Conservation (phyloP, 169 alveolate genomes). For the Plasmodium berghei region DNA sequence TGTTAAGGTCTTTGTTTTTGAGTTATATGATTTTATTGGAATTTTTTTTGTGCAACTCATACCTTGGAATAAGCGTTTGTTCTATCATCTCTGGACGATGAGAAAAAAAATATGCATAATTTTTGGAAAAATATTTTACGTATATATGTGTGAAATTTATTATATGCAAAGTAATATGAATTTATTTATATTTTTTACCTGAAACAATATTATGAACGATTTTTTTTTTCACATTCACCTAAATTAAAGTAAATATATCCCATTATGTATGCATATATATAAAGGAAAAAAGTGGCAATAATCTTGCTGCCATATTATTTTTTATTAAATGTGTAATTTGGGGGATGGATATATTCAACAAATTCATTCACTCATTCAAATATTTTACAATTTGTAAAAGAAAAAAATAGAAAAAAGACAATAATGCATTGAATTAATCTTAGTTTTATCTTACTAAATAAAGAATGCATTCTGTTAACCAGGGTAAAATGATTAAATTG, state of each 20-base stretch:
- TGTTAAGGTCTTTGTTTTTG: too few species aligned
- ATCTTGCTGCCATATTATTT: too few species aligned
- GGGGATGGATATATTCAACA: too few species aligned
- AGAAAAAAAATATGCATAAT: background rate
- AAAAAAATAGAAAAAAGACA: too few species aligned
- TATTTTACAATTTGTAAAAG: too few species aligned
- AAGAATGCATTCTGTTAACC: conserved; percentile 33
- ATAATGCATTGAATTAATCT: background rate
- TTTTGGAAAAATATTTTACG: too few species aligned
- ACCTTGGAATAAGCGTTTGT: conserved; percentile 13
- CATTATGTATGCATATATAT: conserved; percentile 6
- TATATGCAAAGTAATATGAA: too few species aligned
- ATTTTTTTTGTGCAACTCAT: background rate
- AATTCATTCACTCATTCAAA: too few species aligned
- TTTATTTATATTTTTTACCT: conserved; percentile 18
- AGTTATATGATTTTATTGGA: too few species aligned
- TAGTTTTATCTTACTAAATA: conserved; percentile 21
- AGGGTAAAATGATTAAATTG: conserved; percentile 32
- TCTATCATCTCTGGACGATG: conserved; percentile 55
- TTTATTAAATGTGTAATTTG: too few species aligned
- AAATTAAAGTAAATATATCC: background rate
- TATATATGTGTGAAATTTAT: too few species aligned
- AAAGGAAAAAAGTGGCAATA: background rate
- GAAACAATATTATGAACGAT: conserved; percentile 27
- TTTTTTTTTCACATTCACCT: conserved; percentile 44